Conservation (phyloP, 768 basidiomycete genomes). For the Russula virescens region DNA sequence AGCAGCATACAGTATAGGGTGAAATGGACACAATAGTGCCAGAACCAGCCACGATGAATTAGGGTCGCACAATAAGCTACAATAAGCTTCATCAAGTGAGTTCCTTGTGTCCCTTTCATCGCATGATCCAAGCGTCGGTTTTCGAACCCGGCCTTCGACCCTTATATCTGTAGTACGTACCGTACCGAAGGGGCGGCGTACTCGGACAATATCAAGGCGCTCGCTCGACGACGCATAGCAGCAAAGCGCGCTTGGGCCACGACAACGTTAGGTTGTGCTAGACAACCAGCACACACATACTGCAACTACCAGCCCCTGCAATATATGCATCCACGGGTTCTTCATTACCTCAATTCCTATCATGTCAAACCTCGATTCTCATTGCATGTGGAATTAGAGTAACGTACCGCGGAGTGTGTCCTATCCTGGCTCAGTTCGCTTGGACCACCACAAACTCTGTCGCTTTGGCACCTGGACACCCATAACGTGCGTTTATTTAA, state of each 20-base stretch:
- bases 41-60: too few relatives aligned
- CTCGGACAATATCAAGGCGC: too few relatives aligned
- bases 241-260: too few relatives aligned
- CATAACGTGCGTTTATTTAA: not conserved
- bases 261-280: not conserved
- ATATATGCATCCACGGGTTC: not conserved
- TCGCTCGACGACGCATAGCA: not conserved
- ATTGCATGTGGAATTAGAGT: not conserved
- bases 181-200: not conserved
- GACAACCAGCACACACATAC: not conserved
- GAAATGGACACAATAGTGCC: not conserved
- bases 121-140: not conserved
- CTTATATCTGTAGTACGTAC: not conserved
- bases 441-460: slow-evolving; percentile 5
- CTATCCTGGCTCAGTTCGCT: not conserved
- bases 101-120: slow-evolving; percentile 2
- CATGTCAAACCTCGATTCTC: not conserved
- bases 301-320: not conserved
- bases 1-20: not conserved
- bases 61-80: too few relatives aligned
- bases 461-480: not conserved
- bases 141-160: slow-evolving; percentile 3
- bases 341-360: not conserved
- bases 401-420: not conserved
- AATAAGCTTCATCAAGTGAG: not conserved